Evolutionary conservation across 495 filamentous ascomycete species (phyloP), one percentile per base, ranked within the genome.

Genomic region (Neurospora sp.): DNA sequence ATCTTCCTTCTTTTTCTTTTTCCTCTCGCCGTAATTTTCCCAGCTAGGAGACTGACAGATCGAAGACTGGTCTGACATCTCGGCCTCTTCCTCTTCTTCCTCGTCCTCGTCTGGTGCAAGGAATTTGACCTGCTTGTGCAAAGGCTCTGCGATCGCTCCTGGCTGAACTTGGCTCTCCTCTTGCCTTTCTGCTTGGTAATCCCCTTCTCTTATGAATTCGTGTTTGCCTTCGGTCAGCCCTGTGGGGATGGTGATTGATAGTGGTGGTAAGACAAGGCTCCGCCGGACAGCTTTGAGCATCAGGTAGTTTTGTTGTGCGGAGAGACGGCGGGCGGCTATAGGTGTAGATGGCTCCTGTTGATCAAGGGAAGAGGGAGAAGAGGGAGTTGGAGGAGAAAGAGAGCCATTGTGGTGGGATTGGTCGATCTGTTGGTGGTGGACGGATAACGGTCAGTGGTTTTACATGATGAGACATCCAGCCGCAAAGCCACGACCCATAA

Each of bases 21-120:
- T 86, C 77, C 83, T 85, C 41, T 83, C 81, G 8, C 81, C 79
- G 73, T 86, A 83, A 66, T 83, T 82, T 70, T 87, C 86, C 86
- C 86, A 88, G 70, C 85, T 87, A 16, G 86, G 86, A 5, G 86
- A 88, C 70, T 87, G 86, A 71, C 86, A 88, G 66, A 88, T 88
- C 3, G 86, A 88, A 18, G 85, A 86, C 42, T 83, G 80, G 69
- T 85, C 85, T 10, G 85, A 86, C 78, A 80, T 79, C 0, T 66
- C 23, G 71, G 75, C 73, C 70, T 81, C 80, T 62, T 77, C 79
- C 40, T 79, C 79, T 40, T 82, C 77, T 14, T 83, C 80, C 44
- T 75, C 73, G 46, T 74, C 77, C 37, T 80, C 81, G 37, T 75
- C 78, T 11, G 83, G 78, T 1, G 81, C 73, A 8, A 78, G 71